Evolutionary conservation across 2,329 filamentous ascomycete genomes (phyloP).

Genomic region (Thelonectria rubi): DNA sequence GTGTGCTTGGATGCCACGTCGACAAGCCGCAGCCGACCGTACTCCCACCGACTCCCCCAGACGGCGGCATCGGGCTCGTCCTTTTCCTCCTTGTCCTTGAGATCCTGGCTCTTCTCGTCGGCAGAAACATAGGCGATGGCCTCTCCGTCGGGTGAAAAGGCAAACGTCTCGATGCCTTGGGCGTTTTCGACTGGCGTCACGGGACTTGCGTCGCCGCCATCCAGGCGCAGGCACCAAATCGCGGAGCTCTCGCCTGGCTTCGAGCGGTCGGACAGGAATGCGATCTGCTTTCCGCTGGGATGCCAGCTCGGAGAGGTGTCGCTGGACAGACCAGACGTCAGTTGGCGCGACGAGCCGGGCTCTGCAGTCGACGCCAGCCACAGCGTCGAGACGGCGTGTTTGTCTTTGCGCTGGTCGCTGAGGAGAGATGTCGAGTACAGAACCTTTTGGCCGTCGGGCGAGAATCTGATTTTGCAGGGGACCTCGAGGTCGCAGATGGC

Average conservation of each 20-base stretch:
- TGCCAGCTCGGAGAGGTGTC: constrained; percentile 22
- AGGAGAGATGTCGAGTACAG: constrained; percentile 20
- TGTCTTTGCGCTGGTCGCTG: constrained; percentile 19
- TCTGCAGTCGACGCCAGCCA: constrained; percentile 30
- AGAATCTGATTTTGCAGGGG: constrained; percentile 21
- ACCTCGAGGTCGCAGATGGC: constrained; percentile 28
- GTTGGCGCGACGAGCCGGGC: constrained; percentile 10
- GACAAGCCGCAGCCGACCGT: constrained; percentile 44
- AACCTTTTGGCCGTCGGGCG: constrained; percentile 11
- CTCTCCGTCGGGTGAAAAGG: constrained; percentile 25
- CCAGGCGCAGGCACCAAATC: constrained; percentile 33
- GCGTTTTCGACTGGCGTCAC: constrained; percentile 29
- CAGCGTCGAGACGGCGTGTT: constrained; percentile 24
- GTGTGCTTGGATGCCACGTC: constrained; percentile 41
- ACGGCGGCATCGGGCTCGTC: constrained; percentile 47
- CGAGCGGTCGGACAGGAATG: constrained; percentile 26
- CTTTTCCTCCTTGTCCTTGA: constrained; percentile 38
- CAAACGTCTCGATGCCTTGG: constrained; percentile 21
- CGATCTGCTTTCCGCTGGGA: constrained; percentile 13
- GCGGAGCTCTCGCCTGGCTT: constrained; percentile 44
- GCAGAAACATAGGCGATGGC: constrained; percentile 30
- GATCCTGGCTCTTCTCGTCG: constrained; percentile 23
- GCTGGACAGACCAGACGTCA: constrained; percentile 17
- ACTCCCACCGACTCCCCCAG: constrained; percentile 49
- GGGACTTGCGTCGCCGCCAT: constrained; percentile 29